Evolutionary conservation across 2,329 filamentous ascomycete species (phyloP).

Genomic region (Alternaria triticina): DNA sequence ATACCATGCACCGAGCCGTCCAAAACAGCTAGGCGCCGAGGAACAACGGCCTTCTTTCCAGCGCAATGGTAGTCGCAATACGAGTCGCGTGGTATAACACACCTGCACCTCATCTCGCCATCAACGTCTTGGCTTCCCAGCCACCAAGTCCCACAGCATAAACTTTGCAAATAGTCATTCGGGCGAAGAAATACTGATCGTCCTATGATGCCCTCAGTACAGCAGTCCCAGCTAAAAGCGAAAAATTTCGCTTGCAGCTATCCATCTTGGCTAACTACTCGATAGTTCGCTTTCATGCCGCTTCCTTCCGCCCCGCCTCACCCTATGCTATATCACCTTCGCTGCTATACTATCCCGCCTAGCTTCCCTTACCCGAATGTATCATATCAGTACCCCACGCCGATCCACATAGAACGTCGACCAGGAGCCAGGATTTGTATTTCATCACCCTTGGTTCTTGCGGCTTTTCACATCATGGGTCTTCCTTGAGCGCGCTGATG

Average conservation of each 20-base stretch:
- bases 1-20: not conserved
- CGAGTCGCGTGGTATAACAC: not conserved
- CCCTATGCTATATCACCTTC: not conserved
- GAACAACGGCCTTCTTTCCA: not conserved
- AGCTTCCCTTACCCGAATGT: not conserved
- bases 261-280: not conserved
- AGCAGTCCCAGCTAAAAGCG: not conserved
- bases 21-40: not conserved
- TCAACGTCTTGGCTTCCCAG: not conserved
- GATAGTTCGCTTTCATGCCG: slow-evolving; percentile 4
- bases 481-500: not conserved
- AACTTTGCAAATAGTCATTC: slow-evolving; percentile 2
- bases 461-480: not conserved
- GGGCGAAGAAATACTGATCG: not conserved
- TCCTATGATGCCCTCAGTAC: not conserved
- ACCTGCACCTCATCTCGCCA: not conserved
- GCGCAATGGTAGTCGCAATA: not conserved
- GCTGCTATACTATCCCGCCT: not conserved
- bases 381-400: not conserved
- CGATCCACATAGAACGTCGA: not conserved
- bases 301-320: not conserved
- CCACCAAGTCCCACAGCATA: slow-evolving; percentile 10
- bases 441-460: not conserved
- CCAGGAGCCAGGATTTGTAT: not conserved
- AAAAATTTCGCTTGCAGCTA: not conserved